These are phyloP conservation scores for Straminergon stramineum DNA, from an alignment of 225 moss, liverwort and hornwort species.

Conservation along the genomic window DNA sequence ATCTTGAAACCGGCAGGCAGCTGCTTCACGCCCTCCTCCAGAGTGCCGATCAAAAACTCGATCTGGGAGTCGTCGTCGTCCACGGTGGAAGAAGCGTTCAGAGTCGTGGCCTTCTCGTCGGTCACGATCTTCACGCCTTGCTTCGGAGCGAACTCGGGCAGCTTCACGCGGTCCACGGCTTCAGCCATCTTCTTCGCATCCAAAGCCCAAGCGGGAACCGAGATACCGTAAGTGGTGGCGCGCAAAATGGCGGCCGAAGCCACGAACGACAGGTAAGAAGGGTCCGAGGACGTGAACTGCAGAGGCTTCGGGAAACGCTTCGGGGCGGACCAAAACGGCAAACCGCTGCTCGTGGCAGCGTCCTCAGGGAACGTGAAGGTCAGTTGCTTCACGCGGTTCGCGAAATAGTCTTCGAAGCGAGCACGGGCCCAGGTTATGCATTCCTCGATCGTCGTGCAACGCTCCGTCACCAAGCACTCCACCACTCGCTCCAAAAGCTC, in stretches of 20 bases:
- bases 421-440: conserved; percentile 73
- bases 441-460: conserved; percentile 66
- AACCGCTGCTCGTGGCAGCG: conserved; percentile 39
- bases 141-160: conserved; percentile 39
- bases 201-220: conserved; percentile 35
- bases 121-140: conserved; percentile 56
- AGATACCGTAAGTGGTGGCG: conserved; percentile 33
- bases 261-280: conserved; percentile 44
- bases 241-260: conserved; percentile 44
- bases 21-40: conserved; percentile 33
- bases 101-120: conserved; percentile 45
- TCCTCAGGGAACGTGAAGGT: conserved; percentile 57
- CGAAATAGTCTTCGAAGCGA: conserved; percentile 49
- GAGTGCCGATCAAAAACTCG: conserved; percentile 27
- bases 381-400: conserved; percentile 56
- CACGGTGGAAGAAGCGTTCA: conserved; percentile 18
- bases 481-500: conserved; percentile 89
- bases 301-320: conserved; percentile 59
- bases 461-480: conserved; percentile 80
- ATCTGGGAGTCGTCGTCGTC: conserved; percentile 47
- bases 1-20: conserved; percentile 35
- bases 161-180: conserved; percentile 31
- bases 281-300: conserved; percentile 36
- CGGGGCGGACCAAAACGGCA: conserved; percentile 61
- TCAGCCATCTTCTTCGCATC: conserved; percentile 36